phyloP scores from a whole-genome alignment of 2,329 filamentous ascomycete species.

The Verticillium tricorpus region DNA sequence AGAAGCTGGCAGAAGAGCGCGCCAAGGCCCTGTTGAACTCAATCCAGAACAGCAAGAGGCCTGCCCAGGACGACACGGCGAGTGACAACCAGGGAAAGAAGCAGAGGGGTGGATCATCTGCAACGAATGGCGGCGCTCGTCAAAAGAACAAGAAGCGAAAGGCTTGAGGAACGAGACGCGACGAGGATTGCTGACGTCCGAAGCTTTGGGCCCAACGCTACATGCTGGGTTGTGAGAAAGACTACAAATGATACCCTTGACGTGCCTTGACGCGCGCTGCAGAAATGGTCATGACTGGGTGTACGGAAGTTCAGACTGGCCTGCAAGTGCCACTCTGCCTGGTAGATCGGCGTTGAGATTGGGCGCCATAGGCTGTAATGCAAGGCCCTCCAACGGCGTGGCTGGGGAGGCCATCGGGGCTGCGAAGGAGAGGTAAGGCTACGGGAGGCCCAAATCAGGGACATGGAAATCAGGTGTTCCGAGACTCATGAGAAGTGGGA shows the following conservation, averaged over 20 bases:
- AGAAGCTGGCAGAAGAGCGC: slow-evolving; percentile 53
- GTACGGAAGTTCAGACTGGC: too few relatives aligned
- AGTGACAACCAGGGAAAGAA: slow-evolving; percentile 29
- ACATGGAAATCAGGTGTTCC: too few relatives aligned
- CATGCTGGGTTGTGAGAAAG: neutral
- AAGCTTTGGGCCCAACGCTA: neutral
- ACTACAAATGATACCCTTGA: neutral
- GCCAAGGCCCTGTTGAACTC: slow-evolving; percentile 46
- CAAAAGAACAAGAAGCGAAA: slow-evolving; percentile 22
- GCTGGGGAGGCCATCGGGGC: too few relatives aligned
- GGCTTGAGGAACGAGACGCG: neutral
- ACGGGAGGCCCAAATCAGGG: too few relatives aligned
- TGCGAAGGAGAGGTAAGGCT: too few relatives aligned
- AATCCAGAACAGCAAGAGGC: slow-evolving; percentile 35
- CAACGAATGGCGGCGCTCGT: neutral
- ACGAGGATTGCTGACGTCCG: neutral
- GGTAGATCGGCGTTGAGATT: too few relatives aligned
- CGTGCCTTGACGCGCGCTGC: neutral
- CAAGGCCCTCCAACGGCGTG: too few relatives aligned
- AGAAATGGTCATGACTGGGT: too few relatives aligned
- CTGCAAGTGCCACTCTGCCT: too few relatives aligned
- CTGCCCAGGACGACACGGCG: slow-evolving; percentile 25
- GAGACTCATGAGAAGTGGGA: too few relatives aligned
- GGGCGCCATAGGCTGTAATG: too few relatives aligned
- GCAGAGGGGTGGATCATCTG: neutral